phyloP scores from a whole-genome alignment of 2,329 filamentous ascomycete species.

The Fusarium setosum region DNA sequence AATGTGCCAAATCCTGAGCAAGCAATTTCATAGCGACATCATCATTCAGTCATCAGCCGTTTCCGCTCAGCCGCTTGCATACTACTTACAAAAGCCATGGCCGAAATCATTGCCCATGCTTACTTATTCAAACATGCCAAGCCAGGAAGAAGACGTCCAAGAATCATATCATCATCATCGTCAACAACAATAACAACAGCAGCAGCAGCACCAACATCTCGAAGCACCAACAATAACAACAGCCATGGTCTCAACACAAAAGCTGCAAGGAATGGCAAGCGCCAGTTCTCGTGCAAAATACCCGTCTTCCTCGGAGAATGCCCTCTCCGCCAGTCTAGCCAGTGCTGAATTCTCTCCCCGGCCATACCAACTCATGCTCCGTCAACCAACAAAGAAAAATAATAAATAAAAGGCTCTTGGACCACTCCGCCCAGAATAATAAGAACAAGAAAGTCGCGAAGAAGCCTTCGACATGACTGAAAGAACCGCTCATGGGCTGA shows the following conservation, averaged over 20 bases:
- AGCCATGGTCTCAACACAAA: constrained; percentile 21
- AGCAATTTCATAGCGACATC: constrained; percentile 43
- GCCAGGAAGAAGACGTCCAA: constrained; percentile 36
- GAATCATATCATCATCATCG: constrained; percentile 34
- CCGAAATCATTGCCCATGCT: constrained; percentile 37
- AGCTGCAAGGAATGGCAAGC: constrained; percentile 33
- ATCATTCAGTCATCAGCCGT: constrained; percentile 47
- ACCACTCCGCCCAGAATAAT: constrained; percentile 7
- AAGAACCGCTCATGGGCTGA: constrained; percentile 35
- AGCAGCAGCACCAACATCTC: constrained; percentile 10
- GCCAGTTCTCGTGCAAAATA: constrained; percentile 30
- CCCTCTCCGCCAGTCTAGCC: constrained; percentile 41
- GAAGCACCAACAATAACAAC: constrained; percentile 18
- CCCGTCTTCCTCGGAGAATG: constrained; percentile 23
- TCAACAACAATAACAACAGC: constrained; percentile 24
- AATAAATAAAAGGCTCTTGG: constrained; percentile 17
- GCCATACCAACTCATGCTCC: constrained; percentile 37
- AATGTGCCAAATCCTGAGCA: constrained; percentile 22
- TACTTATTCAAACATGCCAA: constrained; percentile 43
- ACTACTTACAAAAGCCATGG: constrained; percentile 42
- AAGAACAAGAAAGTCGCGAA: constrained; percentile 32
- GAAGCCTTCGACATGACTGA: constrained; percentile 38
- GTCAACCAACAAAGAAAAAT: constrained; percentile 27
- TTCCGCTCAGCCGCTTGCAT: constrained; percentile 40
- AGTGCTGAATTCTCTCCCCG: constrained; percentile 39